Evolutionary conservation across 129 eudicot genomes (phyloP), one percentile per base, ranked within the genome.

Genomic region (Pulicaria dysenterica): DNA sequence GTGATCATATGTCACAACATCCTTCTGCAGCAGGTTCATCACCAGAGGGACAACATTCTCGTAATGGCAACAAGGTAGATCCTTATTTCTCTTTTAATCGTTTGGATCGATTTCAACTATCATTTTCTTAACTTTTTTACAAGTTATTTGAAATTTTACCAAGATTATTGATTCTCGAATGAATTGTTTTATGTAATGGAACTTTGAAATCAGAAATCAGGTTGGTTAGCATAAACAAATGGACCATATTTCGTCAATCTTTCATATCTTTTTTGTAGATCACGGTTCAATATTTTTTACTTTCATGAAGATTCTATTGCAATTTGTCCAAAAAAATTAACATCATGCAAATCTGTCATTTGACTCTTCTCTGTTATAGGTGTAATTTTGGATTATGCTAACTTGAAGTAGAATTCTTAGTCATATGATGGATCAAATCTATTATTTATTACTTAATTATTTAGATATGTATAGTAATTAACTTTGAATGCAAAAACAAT

Each of bases 1-100:
- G 77, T 63, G 82, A 78, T 78, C 54, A 34, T 61, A 19, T 77
- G 64, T 62, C 70, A 69, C 81, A 58, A 69, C 81, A 58, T 54
- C 38, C 65, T 43, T 70, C 70, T 11, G 36, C 46, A 2, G 62
- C 19, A 4, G 40, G 34, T 41, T 64, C 64, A 13, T 16, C 64
- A 14, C 71, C 41, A 1, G 82, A 77, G 50, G 62, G 67, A 62
- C 82, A 70, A 16, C 34, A 45, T 51, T 78, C 82, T 50, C 77
- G 70, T 78, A 78, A 70, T 62, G 82, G 77, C 43, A 78, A 50
- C 62, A 77, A 61, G 77, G 82, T 64, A 41, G 16, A 3, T 16
- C 2, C 42, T 47, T 12, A 11, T 46, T 34, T 67, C 4, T 4
- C 4, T 67, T 7, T 43, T 41, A 8, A 34, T 7, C 43, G 10